phyloP scores from a whole-genome alignment of 305 asterid species.

The Fraxinus paxiana region DNA sequence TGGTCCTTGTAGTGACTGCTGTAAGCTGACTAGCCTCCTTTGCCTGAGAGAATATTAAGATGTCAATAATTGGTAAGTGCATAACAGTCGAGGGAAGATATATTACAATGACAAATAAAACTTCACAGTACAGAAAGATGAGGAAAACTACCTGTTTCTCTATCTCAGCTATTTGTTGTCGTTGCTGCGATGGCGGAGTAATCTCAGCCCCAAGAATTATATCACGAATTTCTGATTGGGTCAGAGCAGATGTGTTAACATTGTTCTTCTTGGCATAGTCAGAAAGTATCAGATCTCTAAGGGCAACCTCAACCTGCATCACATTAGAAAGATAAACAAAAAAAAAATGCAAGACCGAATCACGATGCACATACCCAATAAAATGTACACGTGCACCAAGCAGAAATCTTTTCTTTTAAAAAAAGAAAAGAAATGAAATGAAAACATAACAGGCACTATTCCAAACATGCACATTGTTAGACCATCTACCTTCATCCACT shows the following conservation, averaged over 20 bases:
- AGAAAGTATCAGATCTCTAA: slow-evolving; percentile 88
- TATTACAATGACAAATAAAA: not conserved
- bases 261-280: slow-evolving; percentile 99
- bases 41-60: slow-evolving; percentile 41
- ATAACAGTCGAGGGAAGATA: not conserved
- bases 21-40: slow-evolving; percentile 95
- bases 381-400: not conserved
- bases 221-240: slow-evolving; percentile 97
- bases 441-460: not conserved
- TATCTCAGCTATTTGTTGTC: slow-evolving; percentile 97
- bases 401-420: not conserved
- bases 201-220: slow-evolving; percentile 98
- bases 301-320: slow-evolving; percentile 92
- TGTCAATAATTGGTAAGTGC: slow-evolving; percentile 1
- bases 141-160: slow-evolving; percentile 70
- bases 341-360: not conserved
- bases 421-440: too few species aligned
- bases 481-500: slow-evolving; percentile 85
- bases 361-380: not conserved
- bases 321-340: slow-evolving; percentile 8
- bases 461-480: not conserved
- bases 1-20: slow-evolving; percentile 91
- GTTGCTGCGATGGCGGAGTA: slow-evolving; percentile 97
- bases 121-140: not conserved
- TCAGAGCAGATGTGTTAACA: slow-evolving; percentile 91